A percentile compares a stretch with the other conserved stretches of the same genome.
These are phyloP conservation scores for Kodamaea lidongshanica DNA, from an alignment of 805 yeast genomes.

Conservation along the genomic window DNA sequence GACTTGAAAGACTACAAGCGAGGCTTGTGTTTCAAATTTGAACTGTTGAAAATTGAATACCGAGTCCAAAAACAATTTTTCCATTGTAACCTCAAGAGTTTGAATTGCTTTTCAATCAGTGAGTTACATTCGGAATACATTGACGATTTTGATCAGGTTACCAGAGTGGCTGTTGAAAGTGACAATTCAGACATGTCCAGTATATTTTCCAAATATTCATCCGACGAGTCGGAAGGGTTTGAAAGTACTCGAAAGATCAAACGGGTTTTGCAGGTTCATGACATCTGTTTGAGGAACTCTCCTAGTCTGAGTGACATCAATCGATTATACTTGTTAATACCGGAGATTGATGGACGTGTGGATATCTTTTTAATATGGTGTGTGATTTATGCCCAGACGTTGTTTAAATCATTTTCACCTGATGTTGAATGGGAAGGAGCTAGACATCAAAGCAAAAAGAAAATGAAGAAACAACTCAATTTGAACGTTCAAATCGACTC, in stretches of 20 bases:
- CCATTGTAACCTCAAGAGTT: slow-evolving; percentile 13
- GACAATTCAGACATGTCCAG: slow-evolving; percentile 30
- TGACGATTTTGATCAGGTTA: slow-evolving; percentile 27
- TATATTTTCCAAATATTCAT: slow-evolving; percentile 17
- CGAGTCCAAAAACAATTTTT: slow-evolving; percentile 19
- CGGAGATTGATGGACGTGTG: slow-evolving; percentile 33
- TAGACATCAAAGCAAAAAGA: slow-evolving; percentile 19
- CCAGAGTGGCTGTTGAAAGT: slow-evolving; percentile 15
- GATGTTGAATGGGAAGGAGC: slow-evolving; percentile 23
- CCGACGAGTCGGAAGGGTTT: slow-evolving; percentile 11
- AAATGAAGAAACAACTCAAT: slow-evolving; percentile 17
- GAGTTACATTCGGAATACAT: slow-evolving; percentile 32
- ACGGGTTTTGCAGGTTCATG: slow-evolving; percentile 25
- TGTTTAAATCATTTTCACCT: slow-evolving; percentile 30
- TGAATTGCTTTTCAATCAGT: slow-evolving; percentile 33
- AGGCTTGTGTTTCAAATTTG: slow-evolving; percentile 29
- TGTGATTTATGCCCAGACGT: slow-evolving; percentile 30
- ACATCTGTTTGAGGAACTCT: slow-evolving; percentile 21
- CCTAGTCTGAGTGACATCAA: slow-evolving; percentile 20
- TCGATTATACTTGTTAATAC: slow-evolving; percentile 23
- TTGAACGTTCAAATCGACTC: slow-evolving; percentile 28
- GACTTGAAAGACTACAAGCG: slow-evolving; percentile 33
- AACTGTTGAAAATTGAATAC: slow-evolving; percentile 17
- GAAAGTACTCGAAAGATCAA: slow-evolving; percentile 19
- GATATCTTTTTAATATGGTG: slow-evolving; percentile 41